A percentile compares a stretch with the other conserved stretches of the same genome.
Conservation (phyloP, 768 basidiomycete genomes). For the Strobilomyces dryophilus region DNA sequence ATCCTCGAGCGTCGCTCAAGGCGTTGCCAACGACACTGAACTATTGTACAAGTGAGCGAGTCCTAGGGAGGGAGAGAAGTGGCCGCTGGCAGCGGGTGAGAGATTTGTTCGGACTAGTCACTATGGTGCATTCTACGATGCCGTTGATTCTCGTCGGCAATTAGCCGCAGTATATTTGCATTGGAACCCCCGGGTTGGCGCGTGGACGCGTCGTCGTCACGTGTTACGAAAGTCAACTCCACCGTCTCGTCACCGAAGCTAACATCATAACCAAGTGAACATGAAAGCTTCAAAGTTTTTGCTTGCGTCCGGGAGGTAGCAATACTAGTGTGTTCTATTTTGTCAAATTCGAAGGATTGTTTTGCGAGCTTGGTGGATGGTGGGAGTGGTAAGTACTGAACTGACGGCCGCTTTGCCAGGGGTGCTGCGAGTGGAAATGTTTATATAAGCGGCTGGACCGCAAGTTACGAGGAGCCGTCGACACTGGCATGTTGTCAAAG, state of each 20-base stretch:
- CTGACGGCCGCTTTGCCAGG: too few relatives aligned
- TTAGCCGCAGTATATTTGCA: slow-evolving; percentile 7
- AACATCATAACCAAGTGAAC: too few relatives aligned
- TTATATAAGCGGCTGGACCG: slow-evolving; percentile 6
- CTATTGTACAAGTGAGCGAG: not conserved
- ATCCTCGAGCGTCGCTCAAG: slow-evolving; percentile 3
- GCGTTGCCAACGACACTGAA: slow-evolving; percentile 3
- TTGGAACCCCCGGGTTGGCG: not conserved
- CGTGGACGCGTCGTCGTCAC: slow-evolving; percentile 21
- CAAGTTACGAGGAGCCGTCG: too few relatives aligned
- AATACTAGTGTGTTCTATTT: too few relatives aligned
- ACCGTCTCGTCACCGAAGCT: not conserved
- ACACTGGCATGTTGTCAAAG: not conserved
- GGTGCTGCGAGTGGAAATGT: not conserved
- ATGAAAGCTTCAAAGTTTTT: too few relatives aligned
- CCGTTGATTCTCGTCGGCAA: slow-evolving; percentile 24
- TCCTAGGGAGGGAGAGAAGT: slow-evolving; percentile 1
- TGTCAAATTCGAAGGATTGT: too few relatives aligned
- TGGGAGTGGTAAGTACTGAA: too few relatives aligned
- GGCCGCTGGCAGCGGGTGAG: not conserved
- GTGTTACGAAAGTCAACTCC: slow-evolving; percentile 24
- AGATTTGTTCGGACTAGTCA: slow-evolving; percentile 5
- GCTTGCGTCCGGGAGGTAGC: too few relatives aligned
- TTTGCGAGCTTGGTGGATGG: too few relatives aligned
- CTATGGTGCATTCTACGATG: slow-evolving; percentile 19